phyloP scores from a whole-genome alignment of 371 early-diverging fungal genomes.

The Batkoa obscura region DNA sequence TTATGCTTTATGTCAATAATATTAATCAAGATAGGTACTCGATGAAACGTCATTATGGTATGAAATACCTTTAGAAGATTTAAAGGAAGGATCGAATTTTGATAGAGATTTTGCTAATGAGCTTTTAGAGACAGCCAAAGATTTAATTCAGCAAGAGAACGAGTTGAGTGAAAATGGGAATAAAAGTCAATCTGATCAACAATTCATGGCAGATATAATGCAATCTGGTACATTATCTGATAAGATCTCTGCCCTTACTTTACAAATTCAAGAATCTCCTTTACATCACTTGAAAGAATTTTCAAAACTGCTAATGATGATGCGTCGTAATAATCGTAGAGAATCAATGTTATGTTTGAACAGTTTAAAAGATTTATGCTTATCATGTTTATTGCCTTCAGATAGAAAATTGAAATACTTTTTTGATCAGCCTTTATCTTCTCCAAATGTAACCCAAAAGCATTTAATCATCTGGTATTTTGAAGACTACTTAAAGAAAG shows the following conservation, averaged over 20 bases:
- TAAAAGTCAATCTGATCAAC: conserved; percentile 52
- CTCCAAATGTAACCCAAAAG: conserved; percentile 30
- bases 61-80: background rate
- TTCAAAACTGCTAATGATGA: conserved; percentile 67
- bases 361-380: conserved; percentile 76
- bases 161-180: conserved; percentile 31
- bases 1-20: background rate
- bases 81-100: background rate
- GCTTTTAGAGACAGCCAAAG: conserved; percentile 24
- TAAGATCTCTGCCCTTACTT: conserved; percentile 79
- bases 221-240: conserved; percentile 81
- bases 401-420: conserved; percentile 77
- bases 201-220: conserved; percentile 71
- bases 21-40: background rate
- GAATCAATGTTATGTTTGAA: conserved; percentile 70
- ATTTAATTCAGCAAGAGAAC: conserved; percentile 45
- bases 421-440: conserved; percentile 57
- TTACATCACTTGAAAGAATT: conserved; percentile 60
- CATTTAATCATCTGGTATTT: conserved; percentile 77
- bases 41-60: conserved; percentile 3
- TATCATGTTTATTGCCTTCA: conserved; percentile 50
- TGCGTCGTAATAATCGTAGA: conserved; percentile 68
- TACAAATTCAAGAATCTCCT: conserved; percentile 81
- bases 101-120: background rate
- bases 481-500: conserved; percentile 81